phyloP scores from a whole-genome alignment of 202 grass and related monocot genomes.

The Setaria viridis region DNA sequence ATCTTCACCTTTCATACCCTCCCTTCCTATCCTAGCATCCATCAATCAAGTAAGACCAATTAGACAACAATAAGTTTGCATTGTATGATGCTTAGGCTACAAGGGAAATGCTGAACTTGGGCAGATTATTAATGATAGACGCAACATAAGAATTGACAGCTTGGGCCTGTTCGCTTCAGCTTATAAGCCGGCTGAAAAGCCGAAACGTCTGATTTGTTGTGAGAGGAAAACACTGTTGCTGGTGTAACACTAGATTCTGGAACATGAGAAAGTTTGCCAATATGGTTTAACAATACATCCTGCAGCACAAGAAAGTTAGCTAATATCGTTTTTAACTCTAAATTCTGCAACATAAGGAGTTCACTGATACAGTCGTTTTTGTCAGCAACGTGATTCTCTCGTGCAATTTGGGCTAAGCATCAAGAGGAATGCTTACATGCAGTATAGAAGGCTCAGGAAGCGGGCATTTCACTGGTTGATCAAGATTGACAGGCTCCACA shows the following conservation, averaged over 20 bases:
- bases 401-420: constrained; percentile 16
- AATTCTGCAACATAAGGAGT: too few relatives aligned
- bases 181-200: too few relatives aligned
- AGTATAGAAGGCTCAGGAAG: constrained; percentile 92
- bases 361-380: background rate
- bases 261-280: background rate
- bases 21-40: background rate
- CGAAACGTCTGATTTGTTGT: too few relatives aligned
- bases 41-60: background rate
- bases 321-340: background rate
- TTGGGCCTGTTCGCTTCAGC: too few relatives aligned
- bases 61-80: background rate
- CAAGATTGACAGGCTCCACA: constrained; percentile 80
- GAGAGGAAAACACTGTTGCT: too few relatives aligned
- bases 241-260: constrained; percentile 17
- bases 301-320: background rate
- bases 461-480: constrained; percentile 90
- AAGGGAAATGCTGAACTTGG: background rate
- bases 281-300: background rate
- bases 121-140: background rate
- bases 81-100: background rate
- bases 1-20: background rate
- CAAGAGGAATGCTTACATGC: constrained; percentile 61
- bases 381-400: background rate
- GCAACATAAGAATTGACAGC: background rate